phyloP scores from a whole-genome alignment of 2,329 filamentous ascomycete genomes.

The Fusarium oxysporum region DNA sequence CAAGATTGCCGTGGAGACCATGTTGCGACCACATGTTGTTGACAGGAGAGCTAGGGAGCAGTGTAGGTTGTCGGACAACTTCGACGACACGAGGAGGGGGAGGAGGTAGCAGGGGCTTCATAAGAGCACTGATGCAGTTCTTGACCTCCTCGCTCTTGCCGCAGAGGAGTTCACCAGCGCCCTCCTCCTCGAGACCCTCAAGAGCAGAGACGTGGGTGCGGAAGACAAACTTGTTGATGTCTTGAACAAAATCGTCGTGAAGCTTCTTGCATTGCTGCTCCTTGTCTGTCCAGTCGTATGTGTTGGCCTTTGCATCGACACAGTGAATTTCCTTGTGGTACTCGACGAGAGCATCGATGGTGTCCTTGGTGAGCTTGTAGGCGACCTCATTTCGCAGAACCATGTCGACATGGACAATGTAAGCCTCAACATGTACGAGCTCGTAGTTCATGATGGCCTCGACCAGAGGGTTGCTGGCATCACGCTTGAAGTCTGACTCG shows the following conservation, averaged over 20 bases:
- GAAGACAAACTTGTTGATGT: conserved; percentile 97
- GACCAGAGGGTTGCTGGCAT: conserved; percentile 67
- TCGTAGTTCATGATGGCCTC: conserved; percentile 94
- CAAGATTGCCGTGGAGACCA: conserved; percentile 71
- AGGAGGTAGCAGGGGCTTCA: conserved; percentile 87
- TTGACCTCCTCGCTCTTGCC: conserved; percentile 96
- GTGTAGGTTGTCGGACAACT: conserved; percentile 84
- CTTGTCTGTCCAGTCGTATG: conserved; percentile 96
- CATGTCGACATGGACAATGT: conserved; percentile 99
- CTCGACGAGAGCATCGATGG: conserved; percentile 91
- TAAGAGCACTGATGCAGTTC: conserved; percentile 82
- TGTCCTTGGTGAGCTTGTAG: conserved; percentile 95
- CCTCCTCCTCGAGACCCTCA: conserved; percentile 96
- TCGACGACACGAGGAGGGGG: conserved; percentile 91
- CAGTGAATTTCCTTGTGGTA: conserved; percentile 98
- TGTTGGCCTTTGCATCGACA: conserved; percentile 86
- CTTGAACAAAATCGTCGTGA: conserved; percentile 95
- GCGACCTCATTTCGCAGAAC: conserved; percentile 97
- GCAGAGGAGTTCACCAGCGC: conserved; percentile 90
- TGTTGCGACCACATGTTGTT: conserved; percentile 85
- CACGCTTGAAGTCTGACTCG: conserved; percentile 84
- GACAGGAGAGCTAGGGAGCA: conserved; percentile 85
- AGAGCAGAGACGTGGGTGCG: conserved; percentile 88
- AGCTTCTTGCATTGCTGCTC: conserved; percentile 96
- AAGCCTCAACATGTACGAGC: conserved; percentile 93